phyloP scores from a whole-genome alignment of 2,329 filamentous ascomycete genomes.

The Cryphonectria radicalis region DNA sequence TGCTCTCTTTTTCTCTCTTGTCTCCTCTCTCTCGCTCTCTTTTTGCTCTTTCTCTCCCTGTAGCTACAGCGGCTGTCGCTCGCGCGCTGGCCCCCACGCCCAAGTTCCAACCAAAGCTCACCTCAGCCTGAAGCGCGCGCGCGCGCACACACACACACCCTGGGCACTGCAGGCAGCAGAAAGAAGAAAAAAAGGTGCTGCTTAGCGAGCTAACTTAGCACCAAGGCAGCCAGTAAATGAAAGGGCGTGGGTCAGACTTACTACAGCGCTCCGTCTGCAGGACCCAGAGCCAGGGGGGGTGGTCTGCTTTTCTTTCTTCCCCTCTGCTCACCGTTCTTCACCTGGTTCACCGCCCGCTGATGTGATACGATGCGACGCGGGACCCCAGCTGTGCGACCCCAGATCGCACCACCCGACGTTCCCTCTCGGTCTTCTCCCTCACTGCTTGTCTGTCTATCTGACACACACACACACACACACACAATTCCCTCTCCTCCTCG shows the following conservation, averaged over 20 bases:
- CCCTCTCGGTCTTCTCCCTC: background rate
- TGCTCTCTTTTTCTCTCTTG: background rate
- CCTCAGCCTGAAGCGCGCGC: background rate
- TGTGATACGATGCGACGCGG: background rate
- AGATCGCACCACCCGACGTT: background rate
- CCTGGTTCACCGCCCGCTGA: constrained; percentile 1
- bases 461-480: background rate
- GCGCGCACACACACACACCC: background rate
- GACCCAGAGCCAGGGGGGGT: background rate
- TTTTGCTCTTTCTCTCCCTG: too few species aligned
- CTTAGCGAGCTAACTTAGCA: background rate
- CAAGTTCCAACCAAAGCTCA: background rate
- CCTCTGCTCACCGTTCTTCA: background rate
- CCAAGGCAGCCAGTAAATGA: background rate
- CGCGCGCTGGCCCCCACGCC: background rate
- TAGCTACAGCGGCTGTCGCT: background rate
- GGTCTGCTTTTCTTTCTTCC: background rate
- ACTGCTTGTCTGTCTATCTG: background rate
- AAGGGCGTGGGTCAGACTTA: background rate
- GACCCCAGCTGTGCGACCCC: background rate
- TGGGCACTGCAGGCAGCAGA: background rate
- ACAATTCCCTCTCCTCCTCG: background rate
- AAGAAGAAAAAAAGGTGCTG: background rate
- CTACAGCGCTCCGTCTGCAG: background rate
- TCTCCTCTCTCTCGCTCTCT: background rate